Percentiles rank a stretch among this genome's conserved stretches.
Evolutionary conservation across 169 alveolate genomes (phyloP).

Genomic region (Plasmodium yoelii): DNA sequence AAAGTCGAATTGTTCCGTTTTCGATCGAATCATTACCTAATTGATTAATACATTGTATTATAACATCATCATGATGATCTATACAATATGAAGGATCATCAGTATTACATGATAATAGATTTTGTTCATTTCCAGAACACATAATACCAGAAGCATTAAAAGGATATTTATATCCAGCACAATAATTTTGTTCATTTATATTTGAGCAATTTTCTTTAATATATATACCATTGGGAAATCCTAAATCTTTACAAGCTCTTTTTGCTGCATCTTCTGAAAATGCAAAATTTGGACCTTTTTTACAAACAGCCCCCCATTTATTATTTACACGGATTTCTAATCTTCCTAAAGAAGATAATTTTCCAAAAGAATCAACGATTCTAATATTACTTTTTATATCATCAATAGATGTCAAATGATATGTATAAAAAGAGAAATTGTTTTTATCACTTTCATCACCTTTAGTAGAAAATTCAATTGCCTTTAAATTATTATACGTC

Average conservation of each 20-base stretch:
- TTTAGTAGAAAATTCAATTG: constrained; percentile 79
- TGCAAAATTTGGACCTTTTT: constrained; percentile 82
- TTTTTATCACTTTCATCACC: constrained; percentile 79
- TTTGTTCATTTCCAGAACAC: constrained; percentile 87
- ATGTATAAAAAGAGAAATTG: constrained; percentile 78
- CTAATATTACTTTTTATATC: constrained; percentile 89
- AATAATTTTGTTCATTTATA: constrained; percentile 87
- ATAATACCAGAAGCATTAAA: constrained; percentile 86
- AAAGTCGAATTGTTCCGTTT: constrained; percentile 87
- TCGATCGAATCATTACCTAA: constrained; percentile 78
- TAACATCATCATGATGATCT: constrained; percentile 88
- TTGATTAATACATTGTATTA: constrained; percentile 86
- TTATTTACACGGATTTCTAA: constrained; percentile 81
- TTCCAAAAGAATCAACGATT: constrained; percentile 91
- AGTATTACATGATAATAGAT: constrained; percentile 82
- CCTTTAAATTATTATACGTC: constrained; percentile 63
- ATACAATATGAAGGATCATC: constrained; percentile 89
- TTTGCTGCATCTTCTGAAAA: constrained; percentile 88
- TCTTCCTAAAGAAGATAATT: constrained; percentile 88
- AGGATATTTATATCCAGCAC: constrained; percentile 88
- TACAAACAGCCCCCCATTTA: constrained; percentile 87
- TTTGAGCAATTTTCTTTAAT: constrained; percentile 83
- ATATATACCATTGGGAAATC: constrained; percentile 87
- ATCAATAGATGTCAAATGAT: constrained; percentile 88
- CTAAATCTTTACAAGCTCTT: constrained; percentile 89